Evolutionary conservation across 1,139 yeast genomes (phyloP), one percentile per base, ranked within the genome.

Genomic region (Nakaseomyces delphensis): DNA sequence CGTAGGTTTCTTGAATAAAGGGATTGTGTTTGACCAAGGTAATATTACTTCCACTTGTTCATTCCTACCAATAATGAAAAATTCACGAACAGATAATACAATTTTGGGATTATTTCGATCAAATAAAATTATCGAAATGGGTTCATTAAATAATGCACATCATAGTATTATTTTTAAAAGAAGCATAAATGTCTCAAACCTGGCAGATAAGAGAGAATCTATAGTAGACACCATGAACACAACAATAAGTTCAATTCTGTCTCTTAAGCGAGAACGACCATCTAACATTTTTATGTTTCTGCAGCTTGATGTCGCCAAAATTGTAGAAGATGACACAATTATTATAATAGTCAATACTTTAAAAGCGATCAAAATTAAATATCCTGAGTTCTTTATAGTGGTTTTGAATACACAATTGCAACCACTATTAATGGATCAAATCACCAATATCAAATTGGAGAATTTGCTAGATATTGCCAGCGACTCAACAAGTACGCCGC

Each of bases 31-130:
- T 36, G 44, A 50, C 38, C 51, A 50, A 16, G 23, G 36, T 3
- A 47, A 46, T 36, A 50, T 61, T 21, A 56, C 62, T 3, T 56
- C 62, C 1, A 59, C 59, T 1, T 42, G 58, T 32, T 49, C 51
- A n/a, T 16, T 49, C 6, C 59, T 61, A 1, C 51, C 55, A 3
- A 46, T 56, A 2, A 43, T 53, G 10, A 45, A 40, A 28, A 49
- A 45, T 13, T 31, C 45, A 4, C 14, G 19, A 10, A 40, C 27
- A 19, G 38, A 41, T 3, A 45, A 42, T 10, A 45, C 52, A 1
- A 48, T 48, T 16, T 40, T 54, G n/a, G 52, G 57, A 14, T 27
- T 53, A 14, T 38, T 54, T 5, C 44, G 42, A 6, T 43, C 49
- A 8, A 47, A 44, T 11, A 53, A 48, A 43, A 39, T 45, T 9